A percentile compares a stretch with the other conserved stretches of the same genome.
These are phyloP conservation scores for Phytopythium vexans DNA, from an alignment of 352 stramenopile species.

Conservation along the genomic window DNA sequence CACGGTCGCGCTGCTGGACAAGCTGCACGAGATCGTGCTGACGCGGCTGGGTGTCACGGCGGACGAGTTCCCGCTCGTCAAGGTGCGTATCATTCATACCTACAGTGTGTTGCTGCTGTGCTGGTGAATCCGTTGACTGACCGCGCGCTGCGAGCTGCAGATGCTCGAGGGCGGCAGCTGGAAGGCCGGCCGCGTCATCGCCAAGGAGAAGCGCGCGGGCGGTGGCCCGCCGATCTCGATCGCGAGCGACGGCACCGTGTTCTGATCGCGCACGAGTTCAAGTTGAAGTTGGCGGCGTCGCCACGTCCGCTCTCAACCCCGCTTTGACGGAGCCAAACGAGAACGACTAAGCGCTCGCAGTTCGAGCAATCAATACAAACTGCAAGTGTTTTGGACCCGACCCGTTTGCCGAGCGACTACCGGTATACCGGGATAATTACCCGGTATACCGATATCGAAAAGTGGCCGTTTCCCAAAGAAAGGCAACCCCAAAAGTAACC, in stretches of 20 bases:
- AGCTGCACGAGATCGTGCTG: conserved; percentile 68
- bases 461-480: no score
- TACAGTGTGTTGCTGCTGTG: background rate
- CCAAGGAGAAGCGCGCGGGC: conserved; percentile 68
- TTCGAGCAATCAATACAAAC: no score
- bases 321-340: background rate
- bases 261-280: conserved; percentile 25
- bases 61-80: conserved; percentile 78
- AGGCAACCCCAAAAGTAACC: no score
- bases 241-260: conserved; percentile 86
- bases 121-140: background rate
- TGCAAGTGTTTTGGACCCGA: no score
- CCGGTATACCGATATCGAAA: no score
- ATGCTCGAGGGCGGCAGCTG: conserved; percentile 86
- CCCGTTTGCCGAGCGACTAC: no score
- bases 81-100: conserved; percentile 32
- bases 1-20: conserved; percentile 77
- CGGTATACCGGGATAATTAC: no score
- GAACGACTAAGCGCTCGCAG: no score
- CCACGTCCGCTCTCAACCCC: no score
- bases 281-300: no score
- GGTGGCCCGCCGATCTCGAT: conserved; percentile 80
- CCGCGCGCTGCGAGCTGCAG: conserved; percentile 10
- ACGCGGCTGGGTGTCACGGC: conserved; percentile 62
- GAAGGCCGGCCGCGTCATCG: conserved; percentile 80